These are phyloP conservation scores for Adenanthera pavonina DNA, from an alignment of 306 rosid species.

Conservation along the genomic window DNA sequence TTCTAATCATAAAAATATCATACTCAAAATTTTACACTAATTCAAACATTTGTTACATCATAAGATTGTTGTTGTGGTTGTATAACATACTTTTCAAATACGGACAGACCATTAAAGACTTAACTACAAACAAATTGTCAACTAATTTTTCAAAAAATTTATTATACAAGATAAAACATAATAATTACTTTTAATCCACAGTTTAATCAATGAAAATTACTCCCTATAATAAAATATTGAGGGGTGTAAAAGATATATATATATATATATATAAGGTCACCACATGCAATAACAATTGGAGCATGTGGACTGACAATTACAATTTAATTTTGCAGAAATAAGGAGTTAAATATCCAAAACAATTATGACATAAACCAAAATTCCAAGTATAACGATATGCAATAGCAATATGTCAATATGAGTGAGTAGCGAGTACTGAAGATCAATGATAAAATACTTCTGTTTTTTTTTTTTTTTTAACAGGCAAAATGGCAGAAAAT, in stretches of 20 bases:
- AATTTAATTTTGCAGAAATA: neutral
- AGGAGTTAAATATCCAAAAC: neutral
- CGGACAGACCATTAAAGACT: neutral
- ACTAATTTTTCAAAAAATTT: neutral
- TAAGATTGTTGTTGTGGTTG: neutral
- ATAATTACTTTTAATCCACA: neutral
- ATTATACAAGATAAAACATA: neutral
- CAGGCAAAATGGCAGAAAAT: constrained; percentile 18
- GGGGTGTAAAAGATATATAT: neutral
- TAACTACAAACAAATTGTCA: neutral
- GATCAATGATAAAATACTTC: neutral
- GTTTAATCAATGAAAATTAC: neutral
- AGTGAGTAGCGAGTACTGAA: neutral
- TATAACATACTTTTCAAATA: neutral
- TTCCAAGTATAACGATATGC: neutral
- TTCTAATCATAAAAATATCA: neutral
- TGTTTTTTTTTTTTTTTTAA: constrained; percentile 8
- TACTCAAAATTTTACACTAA: neutral
- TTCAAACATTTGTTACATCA: neutral
- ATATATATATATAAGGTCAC: neutral
- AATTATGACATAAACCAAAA: neutral
- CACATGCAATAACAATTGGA: constrained; percentile 20
- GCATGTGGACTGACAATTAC: neutral
- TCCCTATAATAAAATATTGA: neutral
- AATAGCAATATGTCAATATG: neutral